Evolutionary conservation across 306 rosid species (phyloP).

Genomic region (Sicyos edulis): DNA sequence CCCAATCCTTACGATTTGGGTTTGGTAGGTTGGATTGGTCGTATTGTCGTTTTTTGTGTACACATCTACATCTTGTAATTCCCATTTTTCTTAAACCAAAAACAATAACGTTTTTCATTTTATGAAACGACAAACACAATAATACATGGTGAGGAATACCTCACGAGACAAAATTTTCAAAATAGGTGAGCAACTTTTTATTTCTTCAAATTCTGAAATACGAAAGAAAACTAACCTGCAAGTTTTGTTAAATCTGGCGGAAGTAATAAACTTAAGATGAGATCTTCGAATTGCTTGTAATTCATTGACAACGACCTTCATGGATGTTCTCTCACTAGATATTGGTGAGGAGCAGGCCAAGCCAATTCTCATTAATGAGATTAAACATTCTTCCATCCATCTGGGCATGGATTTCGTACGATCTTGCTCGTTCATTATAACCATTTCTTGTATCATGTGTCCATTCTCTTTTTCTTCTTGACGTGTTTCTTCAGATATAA

Average conservation of each 20-base stretch:
- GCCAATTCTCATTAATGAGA: constrained; percentile 36
- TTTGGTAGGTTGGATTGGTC: too few relatives aligned
- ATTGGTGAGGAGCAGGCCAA: constrained; percentile 33
- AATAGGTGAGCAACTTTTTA: background rate
- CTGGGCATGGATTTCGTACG: background rate
- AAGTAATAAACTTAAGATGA: background rate
- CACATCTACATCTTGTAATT: too few relatives aligned
- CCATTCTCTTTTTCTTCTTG: constrained; percentile 21
- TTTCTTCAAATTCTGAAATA: background rate
- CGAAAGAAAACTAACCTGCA: background rate
- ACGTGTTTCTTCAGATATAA: constrained; percentile 15
- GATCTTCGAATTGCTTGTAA: background rate
- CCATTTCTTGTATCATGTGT: constrained; percentile 12
- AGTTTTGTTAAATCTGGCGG: background rate
- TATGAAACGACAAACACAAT: too few relatives aligned
- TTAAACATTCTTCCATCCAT: constrained; percentile 30
- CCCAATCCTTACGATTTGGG: too few relatives aligned
- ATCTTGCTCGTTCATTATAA: background rate
- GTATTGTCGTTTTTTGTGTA: too few relatives aligned
- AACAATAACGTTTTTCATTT: too few relatives aligned
- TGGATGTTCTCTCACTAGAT: background rate
- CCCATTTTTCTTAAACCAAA: too few relatives aligned
- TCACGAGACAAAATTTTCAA: too few relatives aligned
- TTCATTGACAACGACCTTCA: background rate
- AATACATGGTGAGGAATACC: too few relatives aligned